Conservation (phyloP, 2,329 filamentous ascomycete species). For the Coniochaeta prunicola region DNA sequence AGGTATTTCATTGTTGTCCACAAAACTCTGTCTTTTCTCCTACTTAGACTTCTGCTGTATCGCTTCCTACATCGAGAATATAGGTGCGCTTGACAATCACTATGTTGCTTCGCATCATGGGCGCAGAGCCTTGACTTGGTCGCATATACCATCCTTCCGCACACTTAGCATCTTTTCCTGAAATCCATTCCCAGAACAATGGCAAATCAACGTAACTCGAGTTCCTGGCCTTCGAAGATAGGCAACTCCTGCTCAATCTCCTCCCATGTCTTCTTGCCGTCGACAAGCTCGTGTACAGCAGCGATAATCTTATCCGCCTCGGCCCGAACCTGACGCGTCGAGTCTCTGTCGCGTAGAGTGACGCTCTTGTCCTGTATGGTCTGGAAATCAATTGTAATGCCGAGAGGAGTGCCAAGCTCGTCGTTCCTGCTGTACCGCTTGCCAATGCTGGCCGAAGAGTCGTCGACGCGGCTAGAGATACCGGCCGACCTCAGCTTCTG, state of each 20-base stretch:
- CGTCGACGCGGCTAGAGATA: constrained; percentile 80
- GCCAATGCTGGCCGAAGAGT: constrained; percentile 85
- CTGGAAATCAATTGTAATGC: constrained; percentile 94
- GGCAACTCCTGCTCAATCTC: constrained; percentile 74
- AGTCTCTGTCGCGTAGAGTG: constrained; percentile 85
- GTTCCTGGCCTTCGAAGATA: constrained; percentile 73
- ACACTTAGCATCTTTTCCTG: background rate
- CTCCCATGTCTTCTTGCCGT: constrained; percentile 49
- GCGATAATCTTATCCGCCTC: constrained; percentile 72
- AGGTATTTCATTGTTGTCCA: too few relatives aligned
- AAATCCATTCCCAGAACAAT: background rate
- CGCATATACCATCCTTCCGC: background rate
- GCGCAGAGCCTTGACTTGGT: background rate
- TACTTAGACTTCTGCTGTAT: background rate
- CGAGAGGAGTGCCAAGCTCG: constrained; percentile 89
- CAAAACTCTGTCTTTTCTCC: background rate
- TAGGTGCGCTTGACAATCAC: background rate
- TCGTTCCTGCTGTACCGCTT: constrained; percentile 94
- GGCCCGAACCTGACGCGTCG: constrained; percentile 82
- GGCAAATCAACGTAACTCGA: constrained; percentile 24
- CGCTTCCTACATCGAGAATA: background rate
- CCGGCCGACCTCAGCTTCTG: constrained; percentile 68
- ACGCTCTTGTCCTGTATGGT: constrained; percentile 80
- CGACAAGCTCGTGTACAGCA: constrained; percentile 53
- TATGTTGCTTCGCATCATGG: background rate